Conservation (phyloP, 345 rosid species). For the Anacardium occidentale region DNA sequence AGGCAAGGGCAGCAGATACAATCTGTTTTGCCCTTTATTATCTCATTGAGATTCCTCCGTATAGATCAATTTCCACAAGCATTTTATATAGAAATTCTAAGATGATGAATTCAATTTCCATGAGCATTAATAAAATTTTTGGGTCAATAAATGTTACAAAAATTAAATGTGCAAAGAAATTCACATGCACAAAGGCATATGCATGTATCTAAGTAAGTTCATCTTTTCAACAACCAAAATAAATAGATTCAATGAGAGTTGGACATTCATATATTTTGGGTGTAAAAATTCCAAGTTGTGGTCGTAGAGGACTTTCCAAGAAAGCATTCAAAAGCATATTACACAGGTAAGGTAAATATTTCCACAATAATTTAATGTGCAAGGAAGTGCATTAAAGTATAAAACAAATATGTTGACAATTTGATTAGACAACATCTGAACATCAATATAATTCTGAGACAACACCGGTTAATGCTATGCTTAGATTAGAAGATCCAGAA, state of each 20-base stretch:
- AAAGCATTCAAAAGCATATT: not conserved
- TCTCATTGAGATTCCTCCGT: too few relatives aligned
- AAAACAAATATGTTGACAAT: not conserved
- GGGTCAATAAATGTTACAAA: too few relatives aligned
- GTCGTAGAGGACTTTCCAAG: not conserved
- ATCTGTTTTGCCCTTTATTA: too few relatives aligned
- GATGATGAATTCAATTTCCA: too few relatives aligned
- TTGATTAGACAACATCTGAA: not conserved
- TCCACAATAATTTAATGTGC: not conserved
- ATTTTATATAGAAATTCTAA: too few relatives aligned
- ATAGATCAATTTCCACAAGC: too few relatives aligned
- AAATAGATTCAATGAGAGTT: not conserved
- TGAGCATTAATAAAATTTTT: too few relatives aligned
- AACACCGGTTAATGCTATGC: not conserved
- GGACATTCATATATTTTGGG: not conserved
- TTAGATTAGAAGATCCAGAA: not conserved
- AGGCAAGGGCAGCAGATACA: not conserved
- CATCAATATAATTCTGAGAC: not conserved
- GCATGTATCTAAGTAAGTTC: not conserved
- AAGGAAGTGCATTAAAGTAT: not conserved
- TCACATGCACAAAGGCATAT: not conserved
- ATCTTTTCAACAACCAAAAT: not conserved
- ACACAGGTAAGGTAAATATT: not conserved
- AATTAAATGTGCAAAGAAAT: too few relatives aligned
- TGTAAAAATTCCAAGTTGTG: not conserved